Base-by-base conservation (phyloP, 2,329 filamentous ascomycete genomes). In the Zymoseptoria tritici region DNA sequence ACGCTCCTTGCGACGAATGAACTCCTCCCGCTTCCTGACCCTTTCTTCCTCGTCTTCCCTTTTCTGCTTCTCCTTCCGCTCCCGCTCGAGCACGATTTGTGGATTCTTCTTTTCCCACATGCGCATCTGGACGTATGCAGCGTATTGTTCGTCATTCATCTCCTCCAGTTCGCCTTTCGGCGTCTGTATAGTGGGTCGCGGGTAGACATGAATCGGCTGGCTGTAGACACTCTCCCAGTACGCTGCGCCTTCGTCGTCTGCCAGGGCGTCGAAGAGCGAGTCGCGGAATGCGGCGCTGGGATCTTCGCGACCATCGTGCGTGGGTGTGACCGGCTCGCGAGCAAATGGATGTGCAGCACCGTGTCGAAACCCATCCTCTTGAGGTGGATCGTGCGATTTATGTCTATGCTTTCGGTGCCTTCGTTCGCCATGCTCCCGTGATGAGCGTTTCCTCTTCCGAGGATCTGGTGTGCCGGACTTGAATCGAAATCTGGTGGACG, bases 141-240 rank as follows among this genome's bases (percentile, higher is more conserved):
- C 89, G 72, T 97, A 99, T 73, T 97, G 89, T 26, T 97, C 92
- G 67, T 97, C 94, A 8, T 81, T 86, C 93, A 97, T 97, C 64
- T 81, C 82, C 74, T 96, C 91, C 11, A 96, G 79, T 60, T 81
- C 79, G 16, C 83, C 83, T 49, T 67, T 76, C 55, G 64, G 76
- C 56, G 69, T 85, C 74, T 63, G 82, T 82, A 71, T 79, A 0
- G 80, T 79, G 0, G 83, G 75, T 70, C 95, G 96, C 2, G 84
- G 72, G 72, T 95, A 97, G 6, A 85, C 83, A 74, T 97, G 91
- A 55, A 97, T 88, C 0, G 94, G 93, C 73, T 97, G 93, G 0
- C 91, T 92, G 75, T 97, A 99, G n/a, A 99, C 90, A 16, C 85
- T 85, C 73, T 97, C 88, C 94, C 94, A 99, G 77, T 94, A 99